Evolutionary conservation across 2,329 filamentous ascomycete genomes (phyloP).

Genomic region (Fusarium piperis): DNA sequence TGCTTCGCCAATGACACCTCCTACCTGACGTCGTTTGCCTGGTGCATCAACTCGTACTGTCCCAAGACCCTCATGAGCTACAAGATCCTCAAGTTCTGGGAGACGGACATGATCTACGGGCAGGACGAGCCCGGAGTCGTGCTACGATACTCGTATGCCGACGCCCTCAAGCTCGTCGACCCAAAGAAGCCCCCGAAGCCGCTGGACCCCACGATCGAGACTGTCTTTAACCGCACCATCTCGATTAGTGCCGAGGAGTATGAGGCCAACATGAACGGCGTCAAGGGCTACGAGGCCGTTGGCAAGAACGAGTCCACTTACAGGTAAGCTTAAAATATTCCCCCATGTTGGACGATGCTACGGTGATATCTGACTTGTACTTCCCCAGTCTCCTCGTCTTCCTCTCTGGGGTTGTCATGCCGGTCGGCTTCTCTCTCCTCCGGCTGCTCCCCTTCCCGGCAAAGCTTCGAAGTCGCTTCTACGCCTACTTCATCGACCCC

Average conservation of each 20-base stretch:
- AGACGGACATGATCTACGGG: slow-evolving; percentile 22
- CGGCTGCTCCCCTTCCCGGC: slow-evolving; percentile 33
- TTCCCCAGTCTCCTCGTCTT: slow-evolving; percentile 30
- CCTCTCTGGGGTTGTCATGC: slow-evolving; percentile 31
- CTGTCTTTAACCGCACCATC: slow-evolving; percentile 28
- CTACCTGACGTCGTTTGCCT: slow-evolving; percentile 36
- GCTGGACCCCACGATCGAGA: neutral
- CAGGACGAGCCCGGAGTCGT: neutral
- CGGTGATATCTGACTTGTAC: neutral
- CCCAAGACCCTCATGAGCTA: neutral
- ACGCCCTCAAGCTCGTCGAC: slow-evolving; percentile 27
- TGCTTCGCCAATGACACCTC: slow-evolving; percentile 26
- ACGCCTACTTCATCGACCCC: slow-evolving; percentile 44
- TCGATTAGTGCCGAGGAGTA: slow-evolving; percentile 7
- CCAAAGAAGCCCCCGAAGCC: neutral
- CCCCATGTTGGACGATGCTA: neutral
- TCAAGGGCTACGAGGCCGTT: slow-evolving; percentile 1
- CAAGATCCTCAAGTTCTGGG: slow-evolving; percentile 31
- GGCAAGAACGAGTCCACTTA: slow-evolving; percentile 27
- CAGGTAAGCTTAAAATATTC: slow-evolving; percentile 20
- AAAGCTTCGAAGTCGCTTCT: slow-evolving; percentile 24
- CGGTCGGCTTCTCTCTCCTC: slow-evolving; percentile 33
- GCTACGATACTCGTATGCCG: slow-evolving; percentile 17
- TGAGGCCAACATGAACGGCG: slow-evolving; percentile 15
- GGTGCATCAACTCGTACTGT: slow-evolving; percentile 28